Evolutionary conservation across 176 grass and related monocot species (phyloP).

Genomic region (barley (Hordeum vulgare)): DNA sequence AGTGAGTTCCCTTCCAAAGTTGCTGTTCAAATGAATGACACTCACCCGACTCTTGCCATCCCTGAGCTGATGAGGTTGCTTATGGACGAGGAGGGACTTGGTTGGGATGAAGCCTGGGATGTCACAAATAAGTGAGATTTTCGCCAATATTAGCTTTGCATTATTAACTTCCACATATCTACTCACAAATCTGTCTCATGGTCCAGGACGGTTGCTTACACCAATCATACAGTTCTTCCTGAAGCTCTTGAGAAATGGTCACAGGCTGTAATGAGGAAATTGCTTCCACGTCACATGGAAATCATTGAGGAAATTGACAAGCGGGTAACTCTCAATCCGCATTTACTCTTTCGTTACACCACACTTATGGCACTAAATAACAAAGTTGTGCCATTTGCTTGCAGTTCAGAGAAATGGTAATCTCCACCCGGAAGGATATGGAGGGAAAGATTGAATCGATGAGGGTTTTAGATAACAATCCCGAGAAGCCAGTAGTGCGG

Average conservation of each 20-base stretch:
- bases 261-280: constrained; percentile 55
- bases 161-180: constrained; percentile 2
- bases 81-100: constrained; percentile 68
- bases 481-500: constrained; percentile 72
- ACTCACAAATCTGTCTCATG: not conserved
- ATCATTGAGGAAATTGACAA: constrained; percentile 82
- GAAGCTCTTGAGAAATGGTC: constrained; percentile 90
- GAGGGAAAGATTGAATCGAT: constrained; percentile 55
- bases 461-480: constrained; percentile 63
- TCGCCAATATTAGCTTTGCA: not conserved
- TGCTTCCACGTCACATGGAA: constrained; percentile 87
- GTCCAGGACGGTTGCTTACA: constrained; percentile 64
- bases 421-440: constrained; percentile 56
- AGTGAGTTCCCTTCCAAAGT: constrained; percentile 71
- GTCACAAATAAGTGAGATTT: constrained; percentile 52
- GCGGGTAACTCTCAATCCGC: constrained; percentile 28
- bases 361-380: constrained; percentile 28
- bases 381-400: constrained; percentile 30
- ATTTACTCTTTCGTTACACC: constrained; percentile 2
- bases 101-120: constrained; percentile 73
- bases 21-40: constrained; percentile 89
- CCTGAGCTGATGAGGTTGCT: constrained; percentile 68
- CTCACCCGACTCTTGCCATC: constrained; percentile 72
- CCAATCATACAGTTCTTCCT: constrained; percentile 80
- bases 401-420: constrained; percentile 82